Conservation (phyloP, 805 yeast genomes). For the Starmerella cellae region DNA sequence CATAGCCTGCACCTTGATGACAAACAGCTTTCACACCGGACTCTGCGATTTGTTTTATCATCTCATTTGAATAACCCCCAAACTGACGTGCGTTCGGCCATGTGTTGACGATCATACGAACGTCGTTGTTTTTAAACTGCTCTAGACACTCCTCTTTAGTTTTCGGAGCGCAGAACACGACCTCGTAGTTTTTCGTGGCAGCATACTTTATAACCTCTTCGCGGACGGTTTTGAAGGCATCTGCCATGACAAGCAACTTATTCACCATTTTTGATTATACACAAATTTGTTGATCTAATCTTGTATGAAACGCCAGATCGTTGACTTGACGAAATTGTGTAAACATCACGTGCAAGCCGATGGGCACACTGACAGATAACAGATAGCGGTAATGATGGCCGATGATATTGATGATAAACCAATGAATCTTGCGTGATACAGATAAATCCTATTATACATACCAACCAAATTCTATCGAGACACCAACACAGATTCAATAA, state of each 20-base stretch:
- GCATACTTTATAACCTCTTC: conserved; percentile 6
- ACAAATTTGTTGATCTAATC: neutral
- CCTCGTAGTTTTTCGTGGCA: conserved; percentile 8
- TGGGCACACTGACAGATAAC: too few relatives aligned
- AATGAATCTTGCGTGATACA: too few relatives aligned
- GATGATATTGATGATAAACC: too few relatives aligned
- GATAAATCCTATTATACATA: too few relatives aligned
- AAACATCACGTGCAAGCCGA: too few relatives aligned
- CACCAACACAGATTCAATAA: too few relatives aligned
- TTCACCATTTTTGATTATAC: neutral
- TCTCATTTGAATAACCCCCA: conserved; percentile 18
- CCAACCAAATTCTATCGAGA: too few relatives aligned
- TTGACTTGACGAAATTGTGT: too few relatives aligned
- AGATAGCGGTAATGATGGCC: too few relatives aligned
- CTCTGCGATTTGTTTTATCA: conserved; percentile 13
- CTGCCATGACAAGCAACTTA: conserved; percentile 8
- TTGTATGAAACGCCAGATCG: neutral
- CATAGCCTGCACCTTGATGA: conserved; percentile 51
- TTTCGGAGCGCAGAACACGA: conserved; percentile 9
- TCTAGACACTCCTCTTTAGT: conserved; percentile 16
- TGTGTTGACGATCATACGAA: conserved; percentile 18
- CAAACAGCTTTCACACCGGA: conserved; percentile 29
- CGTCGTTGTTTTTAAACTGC: conserved; percentile 12
- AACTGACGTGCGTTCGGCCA: conserved; percentile 17
- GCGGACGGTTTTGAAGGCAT: conserved; percentile 3